A percentile compares a stretch with the other conserved stretches of the same genome.
These are phyloP conservation scores for Plasmodium coatneyi DNA, from an alignment of 169 alveolate species.

Conservation along the genomic window DNA sequence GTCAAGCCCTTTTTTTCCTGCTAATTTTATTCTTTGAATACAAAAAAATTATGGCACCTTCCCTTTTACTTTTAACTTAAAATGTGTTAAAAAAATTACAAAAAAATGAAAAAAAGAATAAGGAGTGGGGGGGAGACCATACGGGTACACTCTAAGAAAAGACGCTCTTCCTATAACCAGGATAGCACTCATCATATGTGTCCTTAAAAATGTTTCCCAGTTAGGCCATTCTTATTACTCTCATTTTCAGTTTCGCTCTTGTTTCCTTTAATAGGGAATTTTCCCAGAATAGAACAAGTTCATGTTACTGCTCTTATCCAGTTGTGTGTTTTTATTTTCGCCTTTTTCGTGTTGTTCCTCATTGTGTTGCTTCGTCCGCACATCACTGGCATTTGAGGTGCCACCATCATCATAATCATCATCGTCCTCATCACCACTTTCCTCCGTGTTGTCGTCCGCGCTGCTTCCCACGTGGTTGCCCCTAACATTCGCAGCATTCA, in stretches of 20 bases:
- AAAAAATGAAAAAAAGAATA: no score
- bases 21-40: no score
- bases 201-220: slow-evolving; percentile 37
- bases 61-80: no score
- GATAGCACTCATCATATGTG: slow-evolving; percentile 75
- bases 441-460: no score
- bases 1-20: no score
- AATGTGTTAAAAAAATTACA: no score
- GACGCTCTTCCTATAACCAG: slow-evolving; percentile 17
- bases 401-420: not conserved
- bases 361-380: not conserved
- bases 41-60: no score
- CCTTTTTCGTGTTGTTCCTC: not conserved
- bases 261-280: not conserved
- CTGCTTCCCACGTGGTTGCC: not conserved
- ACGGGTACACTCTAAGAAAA: not conserved
- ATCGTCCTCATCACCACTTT: not conserved
- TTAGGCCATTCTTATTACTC: slow-evolving; percentile 34
- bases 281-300: slow-evolving; percentile 23
- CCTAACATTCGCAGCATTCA: not conserved
- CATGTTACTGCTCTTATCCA: not conserved
- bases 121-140: no score
- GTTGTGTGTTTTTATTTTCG: not conserved
- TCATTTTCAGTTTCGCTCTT: not conserved
- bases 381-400: not conserved